Percentiles rank a stretch among this genome's conserved stretches.
Conservation (phyloP, 768 basidiomycete genomes). For the Coprinopsis marcescibilis region DNA sequence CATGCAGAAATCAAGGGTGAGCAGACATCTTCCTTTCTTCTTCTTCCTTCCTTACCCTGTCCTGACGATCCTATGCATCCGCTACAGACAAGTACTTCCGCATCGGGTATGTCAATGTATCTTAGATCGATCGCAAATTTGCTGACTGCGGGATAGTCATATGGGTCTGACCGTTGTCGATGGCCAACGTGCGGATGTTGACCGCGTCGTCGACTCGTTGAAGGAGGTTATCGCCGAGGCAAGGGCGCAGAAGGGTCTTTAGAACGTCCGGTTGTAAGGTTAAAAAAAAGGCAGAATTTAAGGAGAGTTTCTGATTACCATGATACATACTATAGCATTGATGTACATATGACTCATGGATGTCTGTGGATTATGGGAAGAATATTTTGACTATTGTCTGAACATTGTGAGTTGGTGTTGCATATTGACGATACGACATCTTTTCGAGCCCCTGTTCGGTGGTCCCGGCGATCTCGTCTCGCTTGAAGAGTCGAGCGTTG, state of each 20-base stretch:
- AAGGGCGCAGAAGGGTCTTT: constrained; percentile 22
- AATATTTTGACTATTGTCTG: no score
- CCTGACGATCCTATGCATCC: neutral
- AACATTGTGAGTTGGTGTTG: no score
- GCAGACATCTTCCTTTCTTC: constrained; percentile 17
- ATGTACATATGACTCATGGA: no score
- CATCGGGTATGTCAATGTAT: constrained; percentile 51
- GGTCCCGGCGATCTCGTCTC: no score
- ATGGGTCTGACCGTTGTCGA: constrained; percentile 89
- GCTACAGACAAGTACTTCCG: constrained; percentile 84
- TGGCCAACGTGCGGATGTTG: constrained; percentile 63
- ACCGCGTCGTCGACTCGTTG: constrained; percentile 62
- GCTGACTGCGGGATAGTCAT: constrained; percentile 40
- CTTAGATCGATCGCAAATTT: constrained; percentile 2
- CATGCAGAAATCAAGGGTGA: constrained; percentile 82
- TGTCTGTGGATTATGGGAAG: no score
- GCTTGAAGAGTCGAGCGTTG: no score
- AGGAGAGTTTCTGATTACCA: no score
- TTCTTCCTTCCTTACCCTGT: constrained; percentile 9
- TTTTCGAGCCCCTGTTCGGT: no score
- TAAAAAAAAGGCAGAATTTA: no score
- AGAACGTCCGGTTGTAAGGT: neutral
- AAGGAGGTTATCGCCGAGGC: constrained; percentile 48
- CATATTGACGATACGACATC: no score
- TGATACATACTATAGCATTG: no score